Base-by-base conservation (phyloP, 75 land plant genomes). In the Picea sitchensis region DNA sequence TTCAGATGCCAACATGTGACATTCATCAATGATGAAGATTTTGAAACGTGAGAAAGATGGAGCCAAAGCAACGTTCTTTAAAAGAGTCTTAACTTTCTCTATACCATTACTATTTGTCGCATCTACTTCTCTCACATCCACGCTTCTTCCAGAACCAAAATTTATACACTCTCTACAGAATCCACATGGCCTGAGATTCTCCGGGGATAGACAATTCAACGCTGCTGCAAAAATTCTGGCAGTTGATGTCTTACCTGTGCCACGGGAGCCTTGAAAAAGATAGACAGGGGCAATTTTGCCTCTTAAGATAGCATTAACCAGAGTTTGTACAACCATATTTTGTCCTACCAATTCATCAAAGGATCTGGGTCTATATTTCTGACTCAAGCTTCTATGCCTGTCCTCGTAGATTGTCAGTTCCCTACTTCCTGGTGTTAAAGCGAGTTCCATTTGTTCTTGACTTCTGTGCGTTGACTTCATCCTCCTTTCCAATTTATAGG, bases 241-340 rank as follows among this genome's bases (percentile, higher is more conserved):
- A 38, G 81, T 83, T 51, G 91, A 85, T 14, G 94, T 93, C 78
- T 95, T 95, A 5, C 98, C 96, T 23, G 96, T 95, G 14, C 98
- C 98, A 18, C 90, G 92, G 65, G 98, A 92, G 38, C 96, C 98
- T 73, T 94, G 91, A 78, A 95, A 95, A n/a, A 95, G 83, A 75
- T 92, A 95, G 4, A 94, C 86, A 0, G 98, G 91, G 8, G 95
- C 87, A 59, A 93, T 82, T 82, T 83, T 90, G 58, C 83, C 90
- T 59, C 75, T 91, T 57, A 71, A 60, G 9, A 95, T 83, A 14
- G 94, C 91, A 75, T 76, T 82, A n/a, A 75, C 62, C 21, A 95
- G 86, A 11, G 98, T 88, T 71, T 91, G 91, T 13, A 84, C 90
- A 31, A 93, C 91, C 59, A 87, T 82, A 77, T 80, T 83, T 58